Evolutionary conservation across 1,284 basidiomycete genomes (phyloP).

Genomic region (Trichosporon ovoides): DNA sequence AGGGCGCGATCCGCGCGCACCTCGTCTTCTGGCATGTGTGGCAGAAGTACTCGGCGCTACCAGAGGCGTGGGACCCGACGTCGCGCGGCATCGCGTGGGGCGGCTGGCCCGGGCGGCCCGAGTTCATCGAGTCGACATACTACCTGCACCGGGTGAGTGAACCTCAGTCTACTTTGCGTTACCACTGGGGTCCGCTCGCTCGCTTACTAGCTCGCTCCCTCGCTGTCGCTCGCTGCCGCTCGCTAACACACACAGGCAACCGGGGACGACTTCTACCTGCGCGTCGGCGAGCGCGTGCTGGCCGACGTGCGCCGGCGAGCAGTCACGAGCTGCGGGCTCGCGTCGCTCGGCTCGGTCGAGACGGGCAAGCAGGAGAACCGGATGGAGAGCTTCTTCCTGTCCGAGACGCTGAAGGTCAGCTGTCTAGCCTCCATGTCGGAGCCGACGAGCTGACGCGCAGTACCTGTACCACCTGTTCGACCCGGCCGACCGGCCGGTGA

Average conservation of each 20-base stretch:
- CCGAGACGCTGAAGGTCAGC: constrained; percentile 78
- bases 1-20: constrained; percentile 80
- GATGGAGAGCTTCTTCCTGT: constrained; percentile 88
- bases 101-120: constrained; percentile 78
- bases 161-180: too few relatives aligned
- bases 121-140: constrained; percentile 90
- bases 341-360: constrained; percentile 70
- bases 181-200: too few relatives aligned
- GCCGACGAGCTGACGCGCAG: constrained; percentile 47
- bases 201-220: not conserved
- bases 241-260: constrained; percentile 63
- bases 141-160: constrained; percentile 79
- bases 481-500: constrained; percentile 50
- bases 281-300: constrained; percentile 78
- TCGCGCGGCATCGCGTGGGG: constrained; percentile 66
- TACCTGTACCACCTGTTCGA: constrained; percentile 90
- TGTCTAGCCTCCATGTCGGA: not conserved
- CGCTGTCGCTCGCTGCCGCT: too few relatives aligned
- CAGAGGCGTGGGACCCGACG: constrained; percentile 81
- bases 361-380: constrained; percentile 71
- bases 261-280: constrained; percentile 80
- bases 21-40: constrained; percentile 84
- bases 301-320: constrained; percentile 66
- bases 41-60: constrained; percentile 73
- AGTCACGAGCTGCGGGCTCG: constrained; percentile 77